A percentile compares a stretch with the other conserved stretches of the same genome.
Evolutionary conservation across 805 yeast genomes (phyloP).

Genomic region (Candida argentea): DNA sequence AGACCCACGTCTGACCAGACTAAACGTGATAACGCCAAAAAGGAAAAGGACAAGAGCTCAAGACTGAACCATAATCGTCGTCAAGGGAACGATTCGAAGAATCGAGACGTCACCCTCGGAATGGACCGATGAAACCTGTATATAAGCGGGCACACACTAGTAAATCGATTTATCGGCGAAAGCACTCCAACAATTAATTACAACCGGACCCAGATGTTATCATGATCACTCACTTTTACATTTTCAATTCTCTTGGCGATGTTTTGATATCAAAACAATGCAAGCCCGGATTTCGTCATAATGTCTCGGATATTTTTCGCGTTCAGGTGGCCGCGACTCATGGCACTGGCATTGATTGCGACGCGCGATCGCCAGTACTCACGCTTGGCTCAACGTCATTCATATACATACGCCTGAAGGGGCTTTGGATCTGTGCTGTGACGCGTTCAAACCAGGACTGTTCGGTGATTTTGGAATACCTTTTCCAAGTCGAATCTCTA

Average conservation of each 20-base stretch:
- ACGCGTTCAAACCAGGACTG: constrained; percentile 85
- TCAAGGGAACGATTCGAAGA: constrained; percentile 48
- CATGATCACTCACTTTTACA: constrained; percentile 79
- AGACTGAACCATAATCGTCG: constrained; percentile 61
- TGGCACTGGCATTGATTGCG: constrained; percentile 9
- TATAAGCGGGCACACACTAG: too few relatives aligned
- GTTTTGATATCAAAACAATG: constrained; percentile 65
- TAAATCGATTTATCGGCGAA: too few relatives aligned
- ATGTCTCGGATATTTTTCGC: constrained; percentile 81
- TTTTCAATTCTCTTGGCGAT: constrained; percentile 76
- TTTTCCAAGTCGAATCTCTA: constrained; percentile 50
- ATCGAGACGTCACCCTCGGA: constrained; percentile 18
- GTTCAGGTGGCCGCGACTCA: constrained; percentile 51
- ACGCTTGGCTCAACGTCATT: constrained; percentile 92
- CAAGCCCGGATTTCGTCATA: constrained; percentile 66
- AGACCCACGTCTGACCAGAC: neutral
- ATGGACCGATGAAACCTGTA: too few relatives aligned
- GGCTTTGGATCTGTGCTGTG: constrained; percentile 80
- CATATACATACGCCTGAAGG: constrained; percentile 54
- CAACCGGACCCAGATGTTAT: neutral
- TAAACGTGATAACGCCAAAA: constrained; percentile 28
- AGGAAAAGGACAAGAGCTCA: constrained; percentile 46
- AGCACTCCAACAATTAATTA: too few relatives aligned
- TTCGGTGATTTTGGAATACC: constrained; percentile 66
- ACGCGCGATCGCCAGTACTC: constrained; percentile 35